Percentiles rank a stretch among this genome's conserved stretches.
phyloP scores from a whole-genome alignment of 257 asterid genomes.

The Petrea volubilis region DNA sequence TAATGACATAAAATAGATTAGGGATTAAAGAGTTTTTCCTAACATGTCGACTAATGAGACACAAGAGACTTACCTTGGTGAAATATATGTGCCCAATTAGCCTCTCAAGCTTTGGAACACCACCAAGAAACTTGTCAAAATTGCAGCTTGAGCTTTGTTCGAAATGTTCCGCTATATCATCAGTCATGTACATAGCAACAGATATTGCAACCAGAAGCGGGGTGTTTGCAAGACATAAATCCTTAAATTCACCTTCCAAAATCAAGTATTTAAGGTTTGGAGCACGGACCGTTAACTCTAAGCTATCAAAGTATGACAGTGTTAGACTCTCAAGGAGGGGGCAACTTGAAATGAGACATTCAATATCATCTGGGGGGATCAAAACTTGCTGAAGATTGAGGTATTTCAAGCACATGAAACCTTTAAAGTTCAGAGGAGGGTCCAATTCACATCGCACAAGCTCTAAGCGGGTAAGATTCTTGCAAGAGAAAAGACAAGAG shows the following conservation, averaged over 20 bases:
- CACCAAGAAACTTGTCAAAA: conserved; percentile 77
- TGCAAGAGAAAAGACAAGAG: conserved; percentile 63
- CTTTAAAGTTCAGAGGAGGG: conserved; percentile 69
- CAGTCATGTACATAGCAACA: conserved; percentile 80
- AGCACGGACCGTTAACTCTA: conserved; percentile 69
- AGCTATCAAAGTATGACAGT: conserved; percentile 66
- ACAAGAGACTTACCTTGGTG: conserved; percentile 62
- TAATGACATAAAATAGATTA: neutral
- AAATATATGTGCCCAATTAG: conserved; percentile 81
- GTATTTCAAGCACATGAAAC: conserved; percentile 62
- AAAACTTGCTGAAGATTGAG: conserved; percentile 74
- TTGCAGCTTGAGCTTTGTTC: conserved; percentile 79
- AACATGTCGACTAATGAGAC: neutral
- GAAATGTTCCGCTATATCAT: conserved; percentile 69
- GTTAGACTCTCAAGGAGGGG: conserved; percentile 80
- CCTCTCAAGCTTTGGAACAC: conserved; percentile 77
- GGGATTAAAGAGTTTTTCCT: neutral
- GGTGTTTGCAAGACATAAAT: conserved; percentile 66
- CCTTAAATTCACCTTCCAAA: conserved; percentile 93
- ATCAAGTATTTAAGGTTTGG: conserved; percentile 77
- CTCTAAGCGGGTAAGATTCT: conserved; percentile 63
- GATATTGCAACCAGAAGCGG: conserved; percentile 59
- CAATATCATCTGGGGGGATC: conserved; percentile 66
- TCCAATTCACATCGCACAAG: conserved; percentile 74
- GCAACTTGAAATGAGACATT: conserved; percentile 75